These are phyloP conservation scores for Dillenia turbinata DNA, from an alignment of 164 flowering plant genomes.

Conservation along the genomic window DNA sequence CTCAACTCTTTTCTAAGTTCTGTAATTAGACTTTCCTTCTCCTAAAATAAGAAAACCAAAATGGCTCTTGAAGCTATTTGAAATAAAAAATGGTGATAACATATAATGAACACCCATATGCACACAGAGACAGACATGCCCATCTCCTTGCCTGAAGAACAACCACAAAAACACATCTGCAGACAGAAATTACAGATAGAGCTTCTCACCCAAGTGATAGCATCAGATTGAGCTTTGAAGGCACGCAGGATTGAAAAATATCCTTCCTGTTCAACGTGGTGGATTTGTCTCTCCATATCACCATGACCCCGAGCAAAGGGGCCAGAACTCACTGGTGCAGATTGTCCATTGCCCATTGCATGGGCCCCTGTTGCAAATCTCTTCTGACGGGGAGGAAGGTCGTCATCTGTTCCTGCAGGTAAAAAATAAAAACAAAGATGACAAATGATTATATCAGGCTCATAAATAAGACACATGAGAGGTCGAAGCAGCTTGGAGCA, in stretches of 20 bases:
- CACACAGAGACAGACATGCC: background rate
- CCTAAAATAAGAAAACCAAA: conserved; percentile 41
- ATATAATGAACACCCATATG: too few species aligned
- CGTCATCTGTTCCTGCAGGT: conserved; percentile 44
- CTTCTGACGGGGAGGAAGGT: conserved; percentile 33
- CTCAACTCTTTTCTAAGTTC: conserved; percentile 90
- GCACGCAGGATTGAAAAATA: conserved; percentile 86
- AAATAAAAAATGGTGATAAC: too few species aligned
- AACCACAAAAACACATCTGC: background rate
- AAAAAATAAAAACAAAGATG: background rate
- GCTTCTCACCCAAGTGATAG: conserved; percentile 80
- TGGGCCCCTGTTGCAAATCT: conserved; percentile 20
- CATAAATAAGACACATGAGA: too few species aligned
- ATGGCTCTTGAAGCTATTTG: background rate
- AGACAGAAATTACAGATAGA: background rate
- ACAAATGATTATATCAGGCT: too few species aligned
- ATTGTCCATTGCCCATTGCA: conserved; percentile 24
- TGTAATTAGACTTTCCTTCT: conserved; percentile 81
- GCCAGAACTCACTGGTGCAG: conserved; percentile 23
- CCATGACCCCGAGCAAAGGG: conserved; percentile 33
- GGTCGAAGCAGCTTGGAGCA: too few species aligned
- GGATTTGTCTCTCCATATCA: conserved; percentile 82
- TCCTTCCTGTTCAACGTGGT: conserved; percentile 84
- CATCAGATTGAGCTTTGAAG: conserved; percentile 96
- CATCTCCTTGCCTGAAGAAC: conserved; percentile 1